Evolutionary conservation across 768 basidiomycete genomes (phyloP), one percentile per base, ranked within the genome.

Genomic region (Lanmaoa rubissima): DNA sequence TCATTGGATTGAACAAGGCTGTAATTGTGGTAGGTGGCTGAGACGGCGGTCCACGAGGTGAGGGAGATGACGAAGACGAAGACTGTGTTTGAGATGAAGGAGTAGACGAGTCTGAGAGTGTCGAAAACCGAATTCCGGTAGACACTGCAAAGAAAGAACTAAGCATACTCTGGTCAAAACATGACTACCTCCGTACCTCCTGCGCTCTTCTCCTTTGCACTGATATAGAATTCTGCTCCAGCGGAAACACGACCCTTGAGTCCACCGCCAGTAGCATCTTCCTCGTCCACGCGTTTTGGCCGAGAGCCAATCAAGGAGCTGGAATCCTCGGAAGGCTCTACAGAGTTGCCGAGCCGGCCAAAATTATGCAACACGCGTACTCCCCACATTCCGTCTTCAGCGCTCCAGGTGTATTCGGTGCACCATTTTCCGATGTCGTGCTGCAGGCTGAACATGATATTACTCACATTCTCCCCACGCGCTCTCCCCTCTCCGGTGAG

Each of bases 1-100:
- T 84, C 82, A 98, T 93, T 0, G 96, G 96, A 69, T 97, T 98
- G 72, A 95, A 93, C 28, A 96, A 80, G 5, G 94, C 91, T 4
- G 95, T 96, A 48, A 97, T 88, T 16, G 94, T 95, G 1, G 94
- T 97, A 1, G 96, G 94, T 0, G 96, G 93, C 68, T 94, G 92
- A 19, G 85, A 76, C 19, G 68, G 66, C 4, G 66, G 62, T 1
- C 62, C 63, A 12, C 69, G 68, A 41, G 68, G 57, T 16, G 75
- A 66, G 1, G 65, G 43, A 38, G 73, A 58, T 28, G 73, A 68
- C 16, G 79, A 68, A 3, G 78, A 73, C 1, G 78, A 24, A 24
- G 21, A 70, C 5, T 75, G 75, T 3, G 80, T 62, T 63, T 84
- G 84, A 61, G 84, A 82, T 42, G 87, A 85, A 4, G 87, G 80